These are phyloP conservation scores for Gardenia jasminoides DNA, from an alignment of 257 asterid species.

Conservation along the genomic window DNA sequence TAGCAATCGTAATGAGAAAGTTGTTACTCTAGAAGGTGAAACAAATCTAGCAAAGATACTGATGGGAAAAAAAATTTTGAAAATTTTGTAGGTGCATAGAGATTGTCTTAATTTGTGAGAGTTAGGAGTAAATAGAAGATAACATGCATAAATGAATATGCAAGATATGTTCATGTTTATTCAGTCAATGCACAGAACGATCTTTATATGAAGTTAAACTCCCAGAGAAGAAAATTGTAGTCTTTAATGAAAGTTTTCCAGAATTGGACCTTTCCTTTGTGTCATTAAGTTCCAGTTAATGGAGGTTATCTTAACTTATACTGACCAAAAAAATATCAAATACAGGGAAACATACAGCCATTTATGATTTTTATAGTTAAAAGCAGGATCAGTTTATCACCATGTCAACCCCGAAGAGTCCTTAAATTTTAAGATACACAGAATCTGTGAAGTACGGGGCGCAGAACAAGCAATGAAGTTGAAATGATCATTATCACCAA, in stretches of 20 bases:
- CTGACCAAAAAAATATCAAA: neutral
- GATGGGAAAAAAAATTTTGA: neutral
- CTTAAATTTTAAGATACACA: neutral
- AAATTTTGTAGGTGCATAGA: neutral
- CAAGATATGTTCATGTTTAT: neutral
- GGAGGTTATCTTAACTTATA: neutral
- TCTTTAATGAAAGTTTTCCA: neutral
- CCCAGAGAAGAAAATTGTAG: neutral
- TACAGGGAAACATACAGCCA: neutral
- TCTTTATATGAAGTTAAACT: neutral
- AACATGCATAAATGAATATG: neutral
- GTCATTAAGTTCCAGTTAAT: neutral
- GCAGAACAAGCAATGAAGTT: neutral
- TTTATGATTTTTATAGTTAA: neutral
- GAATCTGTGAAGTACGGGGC: neutral
- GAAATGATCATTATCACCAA: neutral
- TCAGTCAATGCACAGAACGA: too few species aligned
- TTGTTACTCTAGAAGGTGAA: neutral
- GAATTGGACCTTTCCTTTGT: neutral
- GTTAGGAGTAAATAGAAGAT: neutral
- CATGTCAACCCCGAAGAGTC: neutral
- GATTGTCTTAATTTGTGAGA: neutral
- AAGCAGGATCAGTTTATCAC: neutral
- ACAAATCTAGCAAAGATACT: neutral
- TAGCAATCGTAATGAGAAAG: neutral